Conservation (phyloP, 768 basidiomycete genomes). For the Tylopilus sp. region DNA sequence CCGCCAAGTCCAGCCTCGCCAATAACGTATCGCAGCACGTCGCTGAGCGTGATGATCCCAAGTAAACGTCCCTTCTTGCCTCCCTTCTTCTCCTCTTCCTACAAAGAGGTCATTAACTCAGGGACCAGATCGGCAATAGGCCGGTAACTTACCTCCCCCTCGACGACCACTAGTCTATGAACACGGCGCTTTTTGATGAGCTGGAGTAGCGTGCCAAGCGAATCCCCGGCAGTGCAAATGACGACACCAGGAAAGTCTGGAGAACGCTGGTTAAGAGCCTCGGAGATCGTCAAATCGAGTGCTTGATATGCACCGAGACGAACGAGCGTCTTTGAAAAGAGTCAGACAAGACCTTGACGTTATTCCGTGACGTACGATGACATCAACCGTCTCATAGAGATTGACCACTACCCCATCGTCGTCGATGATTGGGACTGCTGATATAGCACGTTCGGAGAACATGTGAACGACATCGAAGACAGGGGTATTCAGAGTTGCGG, state of each 20-base stretch:
- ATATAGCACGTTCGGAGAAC: conserved; percentile 94
- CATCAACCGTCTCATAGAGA: conserved; percentile 97
- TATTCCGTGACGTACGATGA: conserved; percentile 59
- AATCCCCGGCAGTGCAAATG: conserved; percentile 90
- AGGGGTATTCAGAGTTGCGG: conserved; percentile 84
- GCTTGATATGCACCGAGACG: conserved; percentile 92
- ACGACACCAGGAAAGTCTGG: conserved; percentile 97
- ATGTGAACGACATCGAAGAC: conserved; percentile 99
- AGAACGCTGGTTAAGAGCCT: conserved; percentile 88
- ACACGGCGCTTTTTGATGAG: conserved; percentile 92
- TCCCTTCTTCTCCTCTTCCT: conserved; percentile 80
- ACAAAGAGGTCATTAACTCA: neutral
- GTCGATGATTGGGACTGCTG: conserved; percentile 95
- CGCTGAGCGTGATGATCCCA: conserved; percentile 85
- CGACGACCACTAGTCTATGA: conserved; percentile 93
- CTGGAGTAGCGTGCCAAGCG: conserved; percentile 84
- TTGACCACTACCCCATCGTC: conserved; percentile 91
- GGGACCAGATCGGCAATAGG: neutral
- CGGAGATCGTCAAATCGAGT: conserved; percentile 90
- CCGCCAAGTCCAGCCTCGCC: conserved; percentile 56
- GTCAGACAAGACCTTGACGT: conserved; percentile 3
- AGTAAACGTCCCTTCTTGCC: conserved; percentile 81
- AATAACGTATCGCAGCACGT: conserved; percentile 82
- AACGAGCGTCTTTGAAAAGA: conserved; percentile 72
- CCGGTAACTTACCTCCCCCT: conserved; percentile 65